Evolutionary conservation across 1,284 basidiomycete genomes (phyloP), one percentile per base, ranked within the genome.

Genomic region (Rhodotorula sp.): DNA sequence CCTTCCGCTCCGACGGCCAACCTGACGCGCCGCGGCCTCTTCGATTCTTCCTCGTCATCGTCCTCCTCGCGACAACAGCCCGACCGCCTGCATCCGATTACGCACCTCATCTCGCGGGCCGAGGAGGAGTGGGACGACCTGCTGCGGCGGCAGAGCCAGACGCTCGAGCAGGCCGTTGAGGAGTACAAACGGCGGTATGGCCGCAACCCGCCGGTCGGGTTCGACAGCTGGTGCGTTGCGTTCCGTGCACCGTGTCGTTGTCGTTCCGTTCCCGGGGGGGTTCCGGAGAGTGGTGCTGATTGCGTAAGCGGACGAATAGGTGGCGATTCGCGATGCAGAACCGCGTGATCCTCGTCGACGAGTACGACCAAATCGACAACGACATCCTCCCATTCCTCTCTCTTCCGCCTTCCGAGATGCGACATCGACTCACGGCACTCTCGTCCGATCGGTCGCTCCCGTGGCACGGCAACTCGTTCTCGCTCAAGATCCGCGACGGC

Each of bases 341-440:
- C 57, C 69, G 71, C 19, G 66, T 79, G 13, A 59, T 75, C 42
- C 73, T 79, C 66, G 73, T 75, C 10, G 79, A 80, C 73, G 79
- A 79, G 63, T 80, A 78, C 72, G 78, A 79, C 68, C 70, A 73
- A 16, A 75, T 79, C 65, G 58, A 77, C 49, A 50, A 61, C 21
- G 73, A 75, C 61, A 63, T 79, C 27, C 53, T 62, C 17, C 78
- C 78, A 1, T 79, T 78, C 71, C 59, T 70, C 49, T 74, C 73
- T n/a, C 72, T 78, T 8, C 57, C 68, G 3, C 68, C 72, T 7
- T 34, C 54, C 56, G 73, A 72, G 21, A 54, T 74, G 42, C 63
- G 63, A 23, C 45, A 41, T 9, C 65, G 73, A 8, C 64, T 64
- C 21, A 23, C 19, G 9, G n/a, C 46, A 0, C 57, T 74, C 50